A percentile compares a stretch with the other conserved stretches of the same genome.
phyloP scores from a whole-genome alignment of 164 flowering plant genomes.

The Paratinospora sagittata region DNA sequence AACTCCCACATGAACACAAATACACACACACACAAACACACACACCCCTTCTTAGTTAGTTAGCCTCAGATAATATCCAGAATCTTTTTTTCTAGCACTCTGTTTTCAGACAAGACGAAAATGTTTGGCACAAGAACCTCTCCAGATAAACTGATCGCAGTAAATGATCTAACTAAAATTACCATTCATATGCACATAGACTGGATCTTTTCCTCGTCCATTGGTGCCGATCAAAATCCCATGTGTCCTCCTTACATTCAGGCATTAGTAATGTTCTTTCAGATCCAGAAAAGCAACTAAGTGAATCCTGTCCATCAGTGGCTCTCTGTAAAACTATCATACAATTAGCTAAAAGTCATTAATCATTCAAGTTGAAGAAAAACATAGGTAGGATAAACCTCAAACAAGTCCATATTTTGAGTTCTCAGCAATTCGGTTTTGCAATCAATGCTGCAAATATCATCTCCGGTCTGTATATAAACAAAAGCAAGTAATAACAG shows the following conservation, averaged over 20 bases:
- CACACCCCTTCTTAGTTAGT: too few relatives aligned
- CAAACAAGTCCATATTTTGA: conserved; percentile 20
- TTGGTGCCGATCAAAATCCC: conserved; percentile 51
- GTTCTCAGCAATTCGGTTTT: conserved; percentile 47
- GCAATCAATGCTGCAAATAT: conserved; percentile 88
- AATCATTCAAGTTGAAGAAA: too few relatives aligned
- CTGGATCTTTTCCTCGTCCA: conserved; percentile 61
- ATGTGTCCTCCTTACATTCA: conserved; percentile 40
- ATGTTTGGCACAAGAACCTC: not conserved
- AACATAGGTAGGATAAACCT: conserved; percentile 27
- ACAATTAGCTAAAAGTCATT: not conserved
- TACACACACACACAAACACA: too few relatives aligned
- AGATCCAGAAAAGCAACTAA: conserved; percentile 23
- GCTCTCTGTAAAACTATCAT: conserved; percentile 28
- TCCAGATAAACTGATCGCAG: not conserved
- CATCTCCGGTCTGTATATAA: conserved; percentile 68
- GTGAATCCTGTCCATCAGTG: conserved; percentile 15
- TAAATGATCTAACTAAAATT: conserved; percentile 7
- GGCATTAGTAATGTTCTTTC: conserved; percentile 24
- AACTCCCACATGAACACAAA: too few relatives aligned
- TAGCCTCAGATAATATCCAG: too few relatives aligned
- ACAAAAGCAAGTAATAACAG: conserved; percentile 7
- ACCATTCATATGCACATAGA: conserved; percentile 76
- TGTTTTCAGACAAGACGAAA: too few relatives aligned
- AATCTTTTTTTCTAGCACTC: too few relatives aligned